phyloP scores from a whole-genome alignment of 1,139 yeast species.

The Kodamaea fungicola region DNA sequence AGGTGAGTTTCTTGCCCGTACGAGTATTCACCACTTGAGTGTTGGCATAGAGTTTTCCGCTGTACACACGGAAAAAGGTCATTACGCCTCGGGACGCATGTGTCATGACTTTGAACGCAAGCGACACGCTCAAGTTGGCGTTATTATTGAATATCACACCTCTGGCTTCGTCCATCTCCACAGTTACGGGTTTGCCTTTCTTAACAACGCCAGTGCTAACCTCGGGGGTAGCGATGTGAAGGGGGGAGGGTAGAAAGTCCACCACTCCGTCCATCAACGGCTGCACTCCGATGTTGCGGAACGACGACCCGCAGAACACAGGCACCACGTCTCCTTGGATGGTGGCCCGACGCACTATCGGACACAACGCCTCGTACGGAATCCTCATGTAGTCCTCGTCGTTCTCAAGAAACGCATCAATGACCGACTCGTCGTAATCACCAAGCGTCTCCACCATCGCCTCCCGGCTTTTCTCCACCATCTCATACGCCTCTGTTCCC shows the following conservation, averaged over 20 bases:
- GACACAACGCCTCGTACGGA: slow-evolving; percentile 46
- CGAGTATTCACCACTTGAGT: slow-evolving; percentile 64
- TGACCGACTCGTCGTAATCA: slow-evolving; percentile 72
- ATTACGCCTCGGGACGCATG: slow-evolving; percentile 81
- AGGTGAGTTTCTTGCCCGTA: slow-evolving; percentile 62
- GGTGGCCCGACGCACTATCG: slow-evolving; percentile 64
- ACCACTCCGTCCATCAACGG: slow-evolving; percentile 84
- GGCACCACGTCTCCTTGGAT: slow-evolving; percentile 62
- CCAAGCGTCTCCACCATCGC: slow-evolving; percentile 81
- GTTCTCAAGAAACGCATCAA: slow-evolving; percentile 71
- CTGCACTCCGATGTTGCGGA: slow-evolving; percentile 90
- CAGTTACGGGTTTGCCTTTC: slow-evolving; percentile 24
- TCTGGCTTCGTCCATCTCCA: slow-evolving; percentile 31
- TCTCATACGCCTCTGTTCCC: slow-evolving; percentile 38
- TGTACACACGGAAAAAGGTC: slow-evolving; percentile 84
- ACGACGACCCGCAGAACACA: slow-evolving; percentile 89
- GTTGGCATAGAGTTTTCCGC: slow-evolving; percentile 68
- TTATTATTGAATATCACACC: slow-evolving; percentile 57
- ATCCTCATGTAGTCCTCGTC: slow-evolving; percentile 69
- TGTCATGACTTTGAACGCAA: slow-evolving; percentile 88
- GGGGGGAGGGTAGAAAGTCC: slow-evolving; percentile 78
- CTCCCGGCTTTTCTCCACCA: slow-evolving; percentile 59
- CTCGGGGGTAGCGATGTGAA: slow-evolving; percentile 59
- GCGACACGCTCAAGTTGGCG: slow-evolving; percentile 63
- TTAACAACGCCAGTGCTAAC: slow-evolving; percentile 25